phyloP scores from a whole-genome alignment of 2,329 filamentous ascomycete species.

The Epichloe elymi region DNA sequence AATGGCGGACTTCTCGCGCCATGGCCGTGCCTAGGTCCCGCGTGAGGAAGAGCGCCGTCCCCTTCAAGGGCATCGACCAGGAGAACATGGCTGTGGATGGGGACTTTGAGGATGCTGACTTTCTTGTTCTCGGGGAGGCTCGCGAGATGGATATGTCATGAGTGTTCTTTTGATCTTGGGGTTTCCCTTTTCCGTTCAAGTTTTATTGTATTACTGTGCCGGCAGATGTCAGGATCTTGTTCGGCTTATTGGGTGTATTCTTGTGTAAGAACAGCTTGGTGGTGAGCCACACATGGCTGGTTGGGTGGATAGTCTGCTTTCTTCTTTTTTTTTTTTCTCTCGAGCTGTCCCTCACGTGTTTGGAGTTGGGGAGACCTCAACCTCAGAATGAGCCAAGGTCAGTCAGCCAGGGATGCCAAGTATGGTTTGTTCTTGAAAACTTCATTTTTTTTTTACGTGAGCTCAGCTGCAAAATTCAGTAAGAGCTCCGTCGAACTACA shows the following conservation, averaged over 20 bases:
- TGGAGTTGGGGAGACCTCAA: not conserved
- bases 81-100: constrained; percentile 32
- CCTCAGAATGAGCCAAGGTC: not conserved
- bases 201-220: not conserved
- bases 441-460: too few species aligned
- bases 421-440: too few species aligned
- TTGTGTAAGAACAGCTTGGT: not conserved
- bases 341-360: not conserved
- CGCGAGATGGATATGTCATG: constrained; percentile 27
- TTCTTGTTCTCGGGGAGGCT: constrained; percentile 36
- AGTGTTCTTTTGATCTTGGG: not conserved
- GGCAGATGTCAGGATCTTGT: not conserved
- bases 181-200: not conserved
- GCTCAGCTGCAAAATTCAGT: too few species aligned
- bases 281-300: not conserved
- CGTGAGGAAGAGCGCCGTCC: constrained; percentile 12
- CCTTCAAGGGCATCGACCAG: constrained; percentile 21
- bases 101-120: constrained; percentile 60
- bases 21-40: constrained; percentile 34
- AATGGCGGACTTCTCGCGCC: constrained; percentile 27
- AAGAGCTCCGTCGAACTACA: too few species aligned
- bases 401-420: too few species aligned
- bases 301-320: not conserved
- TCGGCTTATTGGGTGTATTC: not conserved
- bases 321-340: too few species aligned